Evolutionary conservation across 169 alveolate species (phyloP).

Genomic region (Theileria equi): DNA sequence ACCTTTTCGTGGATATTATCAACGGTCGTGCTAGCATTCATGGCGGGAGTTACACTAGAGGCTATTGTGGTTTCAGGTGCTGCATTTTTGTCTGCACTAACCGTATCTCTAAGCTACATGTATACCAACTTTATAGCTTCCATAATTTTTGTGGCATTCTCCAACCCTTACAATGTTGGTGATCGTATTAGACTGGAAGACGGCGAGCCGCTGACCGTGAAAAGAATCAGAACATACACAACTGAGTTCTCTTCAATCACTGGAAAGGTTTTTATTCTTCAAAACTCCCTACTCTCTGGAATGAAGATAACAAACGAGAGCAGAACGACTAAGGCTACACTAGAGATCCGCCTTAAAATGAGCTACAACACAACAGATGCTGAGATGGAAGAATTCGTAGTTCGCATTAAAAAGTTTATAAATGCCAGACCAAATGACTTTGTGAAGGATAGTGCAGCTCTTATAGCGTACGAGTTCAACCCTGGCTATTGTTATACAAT

Average conservation of each 20-base stretch:
- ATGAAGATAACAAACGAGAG: constrained; percentile 82
- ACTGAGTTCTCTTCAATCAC: constrained; percentile 80
- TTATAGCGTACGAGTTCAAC: constrained; percentile 68
- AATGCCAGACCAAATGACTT: constrained; percentile 81
- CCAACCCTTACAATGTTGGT: constrained; percentile 84
- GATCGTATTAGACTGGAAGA: constrained; percentile 79
- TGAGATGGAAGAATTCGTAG: constrained; percentile 68
- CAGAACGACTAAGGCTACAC: constrained; percentile 76
- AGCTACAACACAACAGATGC: constrained; percentile 74
- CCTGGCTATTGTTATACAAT: constrained; percentile 79
- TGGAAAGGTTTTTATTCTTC: constrained; percentile 78
- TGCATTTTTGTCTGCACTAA: constrained; percentile 80
- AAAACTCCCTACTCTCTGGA: constrained; percentile 75
- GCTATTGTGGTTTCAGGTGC: constrained; percentile 85
- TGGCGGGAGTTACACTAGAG: constrained; percentile 80
- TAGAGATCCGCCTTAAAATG: constrained; percentile 70
- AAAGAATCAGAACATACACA: constrained; percentile 79
- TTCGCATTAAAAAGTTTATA: constrained; percentile 65
- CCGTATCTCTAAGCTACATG: constrained; percentile 81
- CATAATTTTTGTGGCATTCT: constrained; percentile 82
- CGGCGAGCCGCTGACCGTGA: constrained; percentile 79
- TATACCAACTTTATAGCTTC: constrained; percentile 84
- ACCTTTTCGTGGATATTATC: constrained; percentile 73
- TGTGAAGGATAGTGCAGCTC: constrained; percentile 70
- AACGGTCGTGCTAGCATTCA: constrained; percentile 69